A percentile compares a stretch with the other conserved stretches of the same genome.
These are phyloP conservation scores for Decorospora gaudefroyi DNA, from an alignment of 2,329 filamentous ascomycete genomes.

Conservation along the genomic window DNA sequence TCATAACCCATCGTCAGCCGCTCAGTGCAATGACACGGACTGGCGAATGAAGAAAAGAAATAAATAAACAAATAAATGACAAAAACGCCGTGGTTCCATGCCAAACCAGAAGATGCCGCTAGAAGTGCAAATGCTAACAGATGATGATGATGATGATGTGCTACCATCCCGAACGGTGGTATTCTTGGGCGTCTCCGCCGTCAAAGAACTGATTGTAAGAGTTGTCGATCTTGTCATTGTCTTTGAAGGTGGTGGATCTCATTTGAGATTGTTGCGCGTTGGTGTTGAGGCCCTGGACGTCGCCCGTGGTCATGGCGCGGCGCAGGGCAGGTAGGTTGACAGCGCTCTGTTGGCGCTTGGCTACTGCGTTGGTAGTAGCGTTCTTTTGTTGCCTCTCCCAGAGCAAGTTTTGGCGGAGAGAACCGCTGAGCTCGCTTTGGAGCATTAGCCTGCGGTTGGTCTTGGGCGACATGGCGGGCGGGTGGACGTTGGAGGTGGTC, in stretches of 20 bases:
- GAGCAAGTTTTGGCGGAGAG: constrained; percentile 84
- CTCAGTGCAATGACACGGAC: constrained; percentile 14
- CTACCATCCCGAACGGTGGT: constrained; percentile 86
- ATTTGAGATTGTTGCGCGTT: constrained; percentile 44
- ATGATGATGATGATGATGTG: constrained; percentile 9
- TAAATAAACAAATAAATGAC: constrained; percentile 10
- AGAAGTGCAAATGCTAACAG: constrained; percentile 38
- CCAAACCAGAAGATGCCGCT: constrained; percentile 46
- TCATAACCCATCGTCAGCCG: constrained; percentile 38
- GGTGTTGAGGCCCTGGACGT: constrained; percentile 87
- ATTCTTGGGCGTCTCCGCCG: constrained; percentile 70
- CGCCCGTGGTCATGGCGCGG: constrained; percentile 64
- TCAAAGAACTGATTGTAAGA: constrained; percentile 81
- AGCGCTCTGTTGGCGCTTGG: constrained; percentile 82
- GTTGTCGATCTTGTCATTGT: constrained; percentile 66
- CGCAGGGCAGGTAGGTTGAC: constrained; percentile 40
- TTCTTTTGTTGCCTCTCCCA: constrained; percentile 97
- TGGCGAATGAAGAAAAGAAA: neutral
- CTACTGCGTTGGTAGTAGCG: constrained; percentile 81
- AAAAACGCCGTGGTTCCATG: constrained; percentile 43
- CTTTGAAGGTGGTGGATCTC: constrained; percentile 61
- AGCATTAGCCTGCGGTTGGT: constrained; percentile 96
- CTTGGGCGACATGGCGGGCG: constrained; percentile 81
- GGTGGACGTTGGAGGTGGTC: constrained; percentile 69
- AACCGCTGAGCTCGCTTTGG: constrained; percentile 90